Conservation (phyloP, 768 basidiomycete genomes). For the Xerocomellus intermedius region DNA sequence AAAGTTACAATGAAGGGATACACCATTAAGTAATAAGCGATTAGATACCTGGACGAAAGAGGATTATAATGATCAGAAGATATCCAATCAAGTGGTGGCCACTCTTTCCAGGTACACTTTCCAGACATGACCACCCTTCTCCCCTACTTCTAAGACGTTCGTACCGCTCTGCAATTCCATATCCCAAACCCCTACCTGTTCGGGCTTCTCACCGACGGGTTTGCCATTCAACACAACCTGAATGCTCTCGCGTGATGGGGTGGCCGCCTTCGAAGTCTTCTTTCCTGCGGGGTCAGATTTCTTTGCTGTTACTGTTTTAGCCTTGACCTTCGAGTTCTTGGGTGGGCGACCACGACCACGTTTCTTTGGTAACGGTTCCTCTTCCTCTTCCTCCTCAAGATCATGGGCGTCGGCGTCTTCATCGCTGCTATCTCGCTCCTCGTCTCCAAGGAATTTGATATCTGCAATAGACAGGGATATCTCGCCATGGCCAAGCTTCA, state of each 20-base stretch:
- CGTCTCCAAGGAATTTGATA: constrained; percentile 52
- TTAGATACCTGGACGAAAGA: constrained; percentile 21
- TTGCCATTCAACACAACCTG: constrained; percentile 66
- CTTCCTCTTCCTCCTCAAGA: constrained; percentile 45
- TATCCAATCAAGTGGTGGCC: constrained; percentile 19
- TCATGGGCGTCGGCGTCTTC: constrained; percentile 48
- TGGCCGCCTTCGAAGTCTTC: constrained; percentile 42
- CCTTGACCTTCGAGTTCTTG: constrained; percentile 35
- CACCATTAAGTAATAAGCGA: constrained; percentile 33
- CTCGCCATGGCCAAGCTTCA: constrained; percentile 60
- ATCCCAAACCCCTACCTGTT: constrained; percentile 56
- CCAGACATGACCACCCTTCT: constrained; percentile 67
- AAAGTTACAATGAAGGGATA: constrained; percentile 25
- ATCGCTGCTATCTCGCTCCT: constrained; percentile 59
- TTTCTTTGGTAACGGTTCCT: constrained; percentile 39
- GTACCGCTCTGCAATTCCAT: constrained; percentile 56
- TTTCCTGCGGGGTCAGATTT: constrained; percentile 37
- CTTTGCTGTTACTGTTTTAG: constrained; percentile 33
- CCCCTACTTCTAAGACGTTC: constrained; percentile 70
- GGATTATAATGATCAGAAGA: constrained; percentile 3
- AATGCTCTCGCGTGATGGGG: constrained; percentile 44
- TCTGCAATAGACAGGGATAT: constrained; percentile 52
- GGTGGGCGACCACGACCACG: constrained; percentile 38
- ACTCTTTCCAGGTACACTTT: constrained; percentile 62
- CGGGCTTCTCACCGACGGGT: constrained; percentile 44